Conservation (phyloP, 164 flowering plant genomes). For the Dillenia turbinata region DNA sequence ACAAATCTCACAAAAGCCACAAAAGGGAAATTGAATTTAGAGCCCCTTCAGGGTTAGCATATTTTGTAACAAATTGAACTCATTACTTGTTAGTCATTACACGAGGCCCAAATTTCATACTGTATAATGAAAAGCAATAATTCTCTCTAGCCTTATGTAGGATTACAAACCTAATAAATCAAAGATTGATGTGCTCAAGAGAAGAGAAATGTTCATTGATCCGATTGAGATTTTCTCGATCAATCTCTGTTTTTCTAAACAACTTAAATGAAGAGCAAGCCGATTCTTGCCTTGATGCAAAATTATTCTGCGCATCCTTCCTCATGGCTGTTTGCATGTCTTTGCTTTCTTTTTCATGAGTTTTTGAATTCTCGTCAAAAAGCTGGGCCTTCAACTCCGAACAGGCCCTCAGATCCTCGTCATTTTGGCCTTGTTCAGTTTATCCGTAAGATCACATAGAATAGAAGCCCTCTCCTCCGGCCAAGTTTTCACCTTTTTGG, state of each 20-base stretch:
- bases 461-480: slow-evolving; percentile 32
- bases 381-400: slow-evolving; percentile 47
- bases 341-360: slow-evolving; percentile 16
- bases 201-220: slow-evolving; percentile 43
- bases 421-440: slow-evolving; percentile 70
- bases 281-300: slow-evolving; percentile 10
- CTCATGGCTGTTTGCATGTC: slow-evolving; percentile 13
- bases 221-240: slow-evolving; percentile 35
- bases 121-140: too few species aligned
- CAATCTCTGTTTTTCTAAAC: slow-evolving; percentile 24
- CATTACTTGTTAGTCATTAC: too few species aligned
- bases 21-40: too few species aligned
- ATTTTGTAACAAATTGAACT: too few species aligned
- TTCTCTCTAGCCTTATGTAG: too few species aligned
- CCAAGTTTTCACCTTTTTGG: slow-evolving; percentile 25
- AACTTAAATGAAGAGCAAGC: slow-evolving; percentile 19
- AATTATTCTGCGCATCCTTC: slow-evolving; percentile 14
- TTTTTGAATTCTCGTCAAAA: slow-evolving; percentile 15
- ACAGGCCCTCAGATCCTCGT: slow-evolving; percentile 71
- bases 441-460: slow-evolving; percentile 58
- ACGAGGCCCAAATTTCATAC: too few species aligned
- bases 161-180: slow-evolving; percentile 13
- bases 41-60: too few species aligned
- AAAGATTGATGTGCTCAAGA: slow-evolving; percentile 44
- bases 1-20: too few species aligned